Base-by-base conservation (phyloP, 2,329 filamentous ascomycete species). In the Colletotrichum filicis region DNA sequence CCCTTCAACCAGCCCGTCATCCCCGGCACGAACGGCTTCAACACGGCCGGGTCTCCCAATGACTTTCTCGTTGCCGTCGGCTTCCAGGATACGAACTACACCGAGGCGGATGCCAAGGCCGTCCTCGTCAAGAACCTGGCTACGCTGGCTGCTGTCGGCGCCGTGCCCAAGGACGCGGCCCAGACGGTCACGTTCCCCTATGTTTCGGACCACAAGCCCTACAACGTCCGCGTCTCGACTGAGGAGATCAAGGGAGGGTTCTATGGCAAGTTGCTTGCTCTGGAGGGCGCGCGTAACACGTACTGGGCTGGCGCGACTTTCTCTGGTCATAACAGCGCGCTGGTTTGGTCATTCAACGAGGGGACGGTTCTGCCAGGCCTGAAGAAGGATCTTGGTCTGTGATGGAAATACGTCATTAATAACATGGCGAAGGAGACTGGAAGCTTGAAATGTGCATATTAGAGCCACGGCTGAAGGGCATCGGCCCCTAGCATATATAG, bases 301-400 rank as follows among this genome's bases (percentile, higher is more conserved):
- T 85, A 79, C 70, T 85, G 82, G 72, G 81, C 83, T 1, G 82
- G 81, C 1, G 79, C 79, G 0, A 77, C 79, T 3, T 74, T 74
- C 28, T 19, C 68, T 3, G 62, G 68, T 12, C 72, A 74, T 16
- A 72, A 74, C 59, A 71, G 68, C 22, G 68, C 62, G 5, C 14
- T 72, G 52, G 55, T 74, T 0, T 74, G 72, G 72, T 52, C 52
- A 1, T 72, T 66, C 1, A 74, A 67, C n/a, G 52, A 68, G 63
- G 68, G 63, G 1, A 71, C 63, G 16, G 68, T 72, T 4, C 1
- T 74, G 63, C 72, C 72, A 1, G 72, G 28, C 2, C 19, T 72
- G 22, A 73, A 71, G 71, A 73, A 66, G 62, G 71, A 66, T n/a
- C 71, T 73, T 12, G 67, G 71, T 16, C 28, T 70, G 14, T 60